Conservation (phyloP, 2,329 filamentous ascomycete species). For the Parascedosporium putredinis region DNA sequence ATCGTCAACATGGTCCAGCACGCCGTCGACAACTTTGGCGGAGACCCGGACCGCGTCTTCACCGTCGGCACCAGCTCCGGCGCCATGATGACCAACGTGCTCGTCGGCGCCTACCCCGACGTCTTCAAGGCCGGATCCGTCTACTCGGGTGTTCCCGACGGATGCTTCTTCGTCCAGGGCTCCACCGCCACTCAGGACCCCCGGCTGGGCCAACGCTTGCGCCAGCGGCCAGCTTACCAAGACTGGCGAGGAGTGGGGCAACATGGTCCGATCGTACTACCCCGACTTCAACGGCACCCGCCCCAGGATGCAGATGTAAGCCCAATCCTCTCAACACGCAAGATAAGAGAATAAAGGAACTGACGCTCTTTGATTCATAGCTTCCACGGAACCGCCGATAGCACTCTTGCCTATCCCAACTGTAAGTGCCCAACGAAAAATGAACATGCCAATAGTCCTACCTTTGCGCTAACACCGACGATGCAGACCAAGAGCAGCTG, state of each 20-base stretch:
- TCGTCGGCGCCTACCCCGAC: slow-evolving; percentile 40
- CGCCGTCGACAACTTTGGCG: slow-evolving; percentile 35
- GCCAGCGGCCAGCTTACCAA: slow-evolving; percentile 33
- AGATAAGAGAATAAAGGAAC: not conserved
- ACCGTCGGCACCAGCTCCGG: slow-evolving; percentile 39
- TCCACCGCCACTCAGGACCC: slow-evolving; percentile 26
- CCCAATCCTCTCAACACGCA: not conserved
- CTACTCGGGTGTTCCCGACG: slow-evolving; percentile 31
- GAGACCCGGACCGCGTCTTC: slow-evolving; percentile 35
- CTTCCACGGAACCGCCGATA: slow-evolving; percentile 7
- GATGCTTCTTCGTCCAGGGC: slow-evolving; percentile 35
- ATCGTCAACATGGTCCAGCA: slow-evolving; percentile 44
- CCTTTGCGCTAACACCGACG: too few relatives aligned
- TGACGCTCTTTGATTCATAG: slow-evolving; percentile 12
- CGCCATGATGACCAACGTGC: slow-evolving; percentile 47
- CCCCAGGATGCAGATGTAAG: slow-evolving; percentile 41
- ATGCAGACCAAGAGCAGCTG: slow-evolving; percentile 14
- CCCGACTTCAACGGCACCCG: slow-evolving; percentile 38
- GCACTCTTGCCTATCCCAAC: not conserved
- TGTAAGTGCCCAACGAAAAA: too few relatives aligned
- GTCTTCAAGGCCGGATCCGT: slow-evolving; percentile 38
- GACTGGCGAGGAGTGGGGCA: slow-evolving; percentile 22
- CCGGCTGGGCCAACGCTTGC: slow-evolving; percentile 41
- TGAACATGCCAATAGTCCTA: too few relatives aligned
- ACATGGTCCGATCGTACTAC: slow-evolving; percentile 30